phyloP scores from a whole-genome alignment of 2,329 filamentous ascomycete species.

The Zarea fungicola region DNA sequence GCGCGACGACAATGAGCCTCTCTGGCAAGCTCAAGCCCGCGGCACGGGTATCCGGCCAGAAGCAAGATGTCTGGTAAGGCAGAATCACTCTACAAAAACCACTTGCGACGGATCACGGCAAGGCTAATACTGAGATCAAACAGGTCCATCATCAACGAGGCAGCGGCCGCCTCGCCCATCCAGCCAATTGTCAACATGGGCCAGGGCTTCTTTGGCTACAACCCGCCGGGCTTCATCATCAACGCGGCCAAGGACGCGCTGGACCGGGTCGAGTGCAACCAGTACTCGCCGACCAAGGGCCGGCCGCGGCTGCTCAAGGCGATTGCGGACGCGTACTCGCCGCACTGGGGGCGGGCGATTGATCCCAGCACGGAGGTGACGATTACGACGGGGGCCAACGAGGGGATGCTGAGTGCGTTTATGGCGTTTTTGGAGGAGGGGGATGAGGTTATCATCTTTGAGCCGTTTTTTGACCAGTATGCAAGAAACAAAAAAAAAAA shows the following conservation, averaged over 20 bases:
- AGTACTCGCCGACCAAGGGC: slow-evolving; percentile 95
- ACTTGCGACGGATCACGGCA: not conserved
- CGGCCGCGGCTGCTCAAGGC: slow-evolving; percentile 88
- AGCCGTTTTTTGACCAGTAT: slow-evolving; percentile 96
- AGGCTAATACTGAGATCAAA: not conserved
- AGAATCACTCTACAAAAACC: not conserved
- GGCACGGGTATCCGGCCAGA: slow-evolving; percentile 42
- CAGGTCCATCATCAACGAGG: slow-evolving; percentile 63
- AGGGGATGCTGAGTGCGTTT: slow-evolving; percentile 91
- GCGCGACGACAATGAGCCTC: slow-evolving; percentile 34
- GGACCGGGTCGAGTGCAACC: slow-evolving; percentile 91
- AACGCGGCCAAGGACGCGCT: slow-evolving; percentile 87
- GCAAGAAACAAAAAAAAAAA: slow-evolving; percentile 19
- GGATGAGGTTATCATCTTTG: slow-evolving; percentile 96
- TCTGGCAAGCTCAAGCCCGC: slow-evolving; percentile 45
- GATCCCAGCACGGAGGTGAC: slow-evolving; percentile 90
- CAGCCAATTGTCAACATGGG: slow-evolving; percentile 62
- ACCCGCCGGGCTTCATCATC: slow-evolving; percentile 84
- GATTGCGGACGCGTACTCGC: slow-evolving; percentile 86
- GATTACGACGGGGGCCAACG: slow-evolving; percentile 87
- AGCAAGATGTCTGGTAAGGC: slow-evolving; percentile 49
- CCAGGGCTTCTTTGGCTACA: slow-evolving; percentile 79
- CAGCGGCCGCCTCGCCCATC: slow-evolving; percentile 55
- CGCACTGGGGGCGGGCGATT: slow-evolving; percentile 74
- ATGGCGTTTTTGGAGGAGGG: slow-evolving; percentile 95